Evolutionary conservation across 2,329 filamentous ascomycete genomes (phyloP).

Genomic region (Calonectria pseudoreteaudii): DNA sequence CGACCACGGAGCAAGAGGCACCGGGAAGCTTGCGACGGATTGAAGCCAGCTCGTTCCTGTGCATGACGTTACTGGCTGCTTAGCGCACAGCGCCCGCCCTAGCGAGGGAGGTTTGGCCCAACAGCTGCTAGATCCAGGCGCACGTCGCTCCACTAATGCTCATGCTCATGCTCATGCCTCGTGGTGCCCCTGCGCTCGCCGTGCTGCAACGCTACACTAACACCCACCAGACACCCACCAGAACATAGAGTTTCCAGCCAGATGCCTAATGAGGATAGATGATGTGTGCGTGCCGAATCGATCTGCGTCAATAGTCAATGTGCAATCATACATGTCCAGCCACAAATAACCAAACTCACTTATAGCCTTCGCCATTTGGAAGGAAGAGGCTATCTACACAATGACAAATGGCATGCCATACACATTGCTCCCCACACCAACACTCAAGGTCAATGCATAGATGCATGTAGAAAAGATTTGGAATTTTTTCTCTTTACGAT

Average conservation of each 20-base stretch:
- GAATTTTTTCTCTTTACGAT: constrained; percentile 26
- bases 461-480: constrained; percentile 12
- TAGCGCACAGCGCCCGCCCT: constrained; percentile 5
- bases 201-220: neutral
- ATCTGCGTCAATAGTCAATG: neutral
- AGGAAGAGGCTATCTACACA: neutral
- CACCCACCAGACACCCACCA: neutral
- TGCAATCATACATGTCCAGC: neutral
- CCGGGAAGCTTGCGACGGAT: constrained; percentile 6
- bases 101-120: neutral
- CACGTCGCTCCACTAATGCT: neutral
- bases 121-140: constrained; percentile 3
- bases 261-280: neutral
- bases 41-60: neutral
- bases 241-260: neutral
- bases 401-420: neutral
- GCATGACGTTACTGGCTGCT: constrained; percentile 10
- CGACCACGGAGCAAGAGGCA: neutral
- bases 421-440: neutral
- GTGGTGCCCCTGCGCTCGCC: neutral
- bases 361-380: neutral
- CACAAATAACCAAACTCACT: neutral
- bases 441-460: neutral
- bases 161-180: constrained; percentile 3
- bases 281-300: neutral